Evolutionary conservation across 2,329 filamentous ascomycete species (phyloP), one percentile per base, ranked within the genome.

Genomic region (Plectosphaerella plurivora): DNA sequence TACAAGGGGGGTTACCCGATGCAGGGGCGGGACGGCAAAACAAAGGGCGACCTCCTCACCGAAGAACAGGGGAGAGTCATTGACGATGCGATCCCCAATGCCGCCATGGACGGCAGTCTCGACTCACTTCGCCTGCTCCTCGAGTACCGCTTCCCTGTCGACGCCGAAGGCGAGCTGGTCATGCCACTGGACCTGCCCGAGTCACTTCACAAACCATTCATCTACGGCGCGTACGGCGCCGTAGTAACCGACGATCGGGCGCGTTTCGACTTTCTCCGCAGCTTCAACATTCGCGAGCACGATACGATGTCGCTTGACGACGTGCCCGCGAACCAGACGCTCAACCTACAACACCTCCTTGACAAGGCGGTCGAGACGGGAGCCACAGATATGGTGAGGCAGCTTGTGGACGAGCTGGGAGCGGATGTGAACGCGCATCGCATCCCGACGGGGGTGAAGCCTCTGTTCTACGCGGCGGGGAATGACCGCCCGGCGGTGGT

Each of bases 191-290:
- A 53, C 15, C 3, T 53, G 16, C 46, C 46, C 5, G 51, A 50
- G 12, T 22, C 45, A 8, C 25, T 42, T 16, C 46, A 45, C 46
- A 53, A 50, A 25, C n/a, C 36, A 2, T 53, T 45, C 28, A 33
- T 45, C 5, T 53, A 37, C 7, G 51, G 51, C 9, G 51, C 51
- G n/a, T 53, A 53, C 42, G 36, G 18, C 5, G 41, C 41, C 41
- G 18, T 12, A n/a, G 18, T 4, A 7, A 6, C 41, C 6, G 12
- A 44, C 16, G 18, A 18, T 5, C 5, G n/a, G n/a, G 16, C 54
- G 14, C 53, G 51, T 41, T 56, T 56, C 52, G 51, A 54, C 45
- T 53, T 54, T 39, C 51, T 58, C 47, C 33, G 54, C 45, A 25
- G 52, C 46, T 46, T 56, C 20, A 49, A 45, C 33, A 36, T 50